Conservation (phyloP, 139 green algal genomes). For the Chlamydomonas incerta region DNA sequence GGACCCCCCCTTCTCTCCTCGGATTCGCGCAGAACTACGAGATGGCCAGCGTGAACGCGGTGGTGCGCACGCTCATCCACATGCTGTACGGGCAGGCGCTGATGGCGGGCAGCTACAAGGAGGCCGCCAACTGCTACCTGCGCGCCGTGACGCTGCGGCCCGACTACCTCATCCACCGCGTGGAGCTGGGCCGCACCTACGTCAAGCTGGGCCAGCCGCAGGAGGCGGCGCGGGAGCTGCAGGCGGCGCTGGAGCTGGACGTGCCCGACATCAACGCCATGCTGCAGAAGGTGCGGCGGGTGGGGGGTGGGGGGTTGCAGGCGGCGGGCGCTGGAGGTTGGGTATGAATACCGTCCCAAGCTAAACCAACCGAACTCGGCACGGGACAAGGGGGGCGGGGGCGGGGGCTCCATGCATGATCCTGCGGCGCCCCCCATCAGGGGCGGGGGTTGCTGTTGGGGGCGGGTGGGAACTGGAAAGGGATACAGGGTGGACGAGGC, state of each 20-base stretch:
- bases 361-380: too few relatives aligned
- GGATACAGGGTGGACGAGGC: too few relatives aligned
- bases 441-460: too few relatives aligned
- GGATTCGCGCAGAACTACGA: slow-evolving; percentile 83
- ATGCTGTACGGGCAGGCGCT: slow-evolving; percentile 74
- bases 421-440: too few relatives aligned
- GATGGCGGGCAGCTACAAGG: slow-evolving; percentile 59
- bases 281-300: slow-evolving; percentile 54
- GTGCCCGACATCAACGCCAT: slow-evolving; percentile 68
- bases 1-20: too few relatives aligned
- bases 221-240: slow-evolving; percentile 57
- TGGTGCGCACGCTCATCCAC: slow-evolving; percentile 72
- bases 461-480: too few relatives aligned
- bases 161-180: slow-evolving; percentile 71
- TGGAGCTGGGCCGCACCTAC: slow-evolving; percentile 73
- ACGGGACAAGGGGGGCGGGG: too few relatives aligned
- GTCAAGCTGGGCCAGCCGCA: slow-evolving; percentile 51
- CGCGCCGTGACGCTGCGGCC: slow-evolving; percentile 67
- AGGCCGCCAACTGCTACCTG: slow-evolving; percentile 71
- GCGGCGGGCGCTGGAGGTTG: background rate
- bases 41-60: slow-evolving; percentile 73
- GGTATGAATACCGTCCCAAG: too few relatives aligned
- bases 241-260: slow-evolving; percentile 43
- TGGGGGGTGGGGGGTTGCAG: background rate
- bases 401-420: too few relatives aligned